Base-by-base conservation (phyloP, 2,329 filamentous ascomycete genomes). In the Fusarium sp. region DNA sequence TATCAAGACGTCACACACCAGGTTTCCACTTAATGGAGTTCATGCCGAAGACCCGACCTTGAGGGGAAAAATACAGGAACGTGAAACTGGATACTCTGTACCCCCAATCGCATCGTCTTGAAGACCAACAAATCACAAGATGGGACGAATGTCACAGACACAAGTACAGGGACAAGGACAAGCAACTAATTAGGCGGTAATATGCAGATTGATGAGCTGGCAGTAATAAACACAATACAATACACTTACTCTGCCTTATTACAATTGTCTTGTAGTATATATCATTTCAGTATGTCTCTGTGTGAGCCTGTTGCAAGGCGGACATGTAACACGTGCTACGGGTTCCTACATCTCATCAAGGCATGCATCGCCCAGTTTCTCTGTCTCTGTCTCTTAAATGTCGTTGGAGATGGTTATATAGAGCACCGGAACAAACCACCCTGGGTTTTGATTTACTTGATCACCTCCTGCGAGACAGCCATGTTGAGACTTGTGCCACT, bases 41-140 rank as follows among this genome's bases (percentile, higher is more conserved):
- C 52, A 68, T 64, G 59, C 68, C 68, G 58, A 59, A 43, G 55
- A 66, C 34, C 62, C 63, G 62, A 56, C 54, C 52, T 27, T 40
- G 38, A 24, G 15, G 42, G 15, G 8, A 24, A 24, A 44, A 24
- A 18, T 10, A 44, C 42, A 52, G 18, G 50, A 42, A 42, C 50
- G 22, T 52, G 32, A 42, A 42, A 52, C 50, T 52, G 34, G 22
- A 25, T 42, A 43, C 27, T 53, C 29, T 43, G 52, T n/a, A n/a
- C n/a, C n/a, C n/a, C n/a, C n/a, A n/a, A n/a, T n/a, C n/a, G n/a
- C n/a, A n/a, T n/a, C n/a, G n/a, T n/a, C n/a, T n/a, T n/a, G n/a
- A n/a, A n/a, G n/a, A n/a, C n/a, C n/a, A n/a, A n/a, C n/a, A n/a
- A n/a, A n/a, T n/a, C n/a, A n/a, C n/a, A n/a, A n/a, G n/a, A n/a